A percentile compares a stretch with the other conserved stretches of the same genome.
These are phyloP conservation scores for Francoa sonchifolia DNA, from an alignment of 441 rosid species.

Conservation along the genomic window DNA sequence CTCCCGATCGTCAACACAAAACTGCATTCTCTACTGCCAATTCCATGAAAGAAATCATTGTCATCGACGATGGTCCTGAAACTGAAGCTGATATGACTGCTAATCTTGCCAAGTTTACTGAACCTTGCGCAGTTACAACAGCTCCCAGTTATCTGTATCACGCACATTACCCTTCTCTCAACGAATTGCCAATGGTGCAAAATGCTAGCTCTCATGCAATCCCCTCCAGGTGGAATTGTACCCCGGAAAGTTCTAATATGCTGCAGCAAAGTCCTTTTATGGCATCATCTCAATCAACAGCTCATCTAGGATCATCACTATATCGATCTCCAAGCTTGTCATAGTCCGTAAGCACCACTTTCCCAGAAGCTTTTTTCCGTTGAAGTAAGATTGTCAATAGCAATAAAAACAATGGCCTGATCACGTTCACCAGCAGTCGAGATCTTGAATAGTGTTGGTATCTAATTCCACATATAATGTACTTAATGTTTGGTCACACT, in stretches of 20 bases:
- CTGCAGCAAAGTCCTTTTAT: conserved; percentile 23
- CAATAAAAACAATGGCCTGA: conserved; percentile 14
- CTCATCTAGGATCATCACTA: conserved; percentile 19
- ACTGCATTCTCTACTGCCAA: conserved; percentile 10
- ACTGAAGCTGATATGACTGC: conserved; percentile 14
- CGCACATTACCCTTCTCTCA: conserved; percentile 18
- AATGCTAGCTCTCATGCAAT: conserved; percentile 14
- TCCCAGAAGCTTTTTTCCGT: conserved; percentile 6
- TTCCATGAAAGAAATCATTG: conserved; percentile 31
- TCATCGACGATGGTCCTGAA: conserved; percentile 44
- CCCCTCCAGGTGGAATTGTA: conserved; percentile 27
- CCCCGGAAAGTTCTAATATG: conserved; percentile 25
- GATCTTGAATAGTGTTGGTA: conserved; percentile 15
- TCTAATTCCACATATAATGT: conserved; percentile 10
- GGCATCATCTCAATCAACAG: conserved; percentile 20
- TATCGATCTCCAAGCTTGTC: conserved; percentile 29
- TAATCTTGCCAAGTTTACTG: conserved; percentile 14
- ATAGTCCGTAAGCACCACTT: conserved; percentile 12
- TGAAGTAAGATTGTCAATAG: conserved; percentile 7
- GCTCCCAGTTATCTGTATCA: conserved; percentile 19
- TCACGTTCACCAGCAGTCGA: conserved; percentile 5
- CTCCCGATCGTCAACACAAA: conserved; percentile 12
- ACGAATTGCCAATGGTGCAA: conserved; percentile 11
- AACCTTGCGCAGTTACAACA: conserved; percentile 18
- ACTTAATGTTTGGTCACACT: conserved; percentile 11